phyloP scores from a whole-genome alignment of 2,329 filamentous ascomycete genomes.

The Didymella segeticola region DNA sequence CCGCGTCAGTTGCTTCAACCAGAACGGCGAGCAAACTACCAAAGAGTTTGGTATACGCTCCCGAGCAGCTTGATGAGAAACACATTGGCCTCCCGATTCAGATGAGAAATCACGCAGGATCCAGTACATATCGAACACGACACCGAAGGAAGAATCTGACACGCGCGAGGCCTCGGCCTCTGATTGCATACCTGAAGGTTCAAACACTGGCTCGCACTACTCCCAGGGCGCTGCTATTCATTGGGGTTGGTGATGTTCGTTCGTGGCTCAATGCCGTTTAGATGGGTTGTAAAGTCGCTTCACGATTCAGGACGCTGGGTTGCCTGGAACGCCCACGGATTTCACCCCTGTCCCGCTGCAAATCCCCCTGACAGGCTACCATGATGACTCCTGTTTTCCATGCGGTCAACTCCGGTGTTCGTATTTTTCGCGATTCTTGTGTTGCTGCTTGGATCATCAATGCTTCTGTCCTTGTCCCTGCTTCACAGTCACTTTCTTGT shows the following conservation, averaged over 20 bases:
- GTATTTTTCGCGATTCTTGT: not conserved
- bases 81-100: not conserved
- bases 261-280: not conserved
- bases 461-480: no score
- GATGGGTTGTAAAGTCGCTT: not conserved
- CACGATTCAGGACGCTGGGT: not conserved
- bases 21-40: not conserved
- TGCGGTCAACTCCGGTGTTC: not conserved
- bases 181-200: not conserved
- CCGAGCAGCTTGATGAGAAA: not conserved
- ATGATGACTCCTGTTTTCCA: not conserved
- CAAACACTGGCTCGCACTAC: not conserved
- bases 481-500: no score
- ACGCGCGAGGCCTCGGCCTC: not conserved
- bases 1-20: not conserved
- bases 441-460: not conserved
- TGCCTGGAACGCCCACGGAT: not conserved
- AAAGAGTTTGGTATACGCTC: not conserved
- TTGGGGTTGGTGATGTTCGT: not conserved
- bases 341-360: not conserved
- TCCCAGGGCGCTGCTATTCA: not conserved
- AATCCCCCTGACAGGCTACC: constrained; percentile 3
- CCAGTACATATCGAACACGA: not conserved
- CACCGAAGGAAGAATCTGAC: not conserved
- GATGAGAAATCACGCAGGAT: not conserved